Conservation (phyloP, 805 yeast species). For the Wickerhamomyces kurtzmanii region DNA sequence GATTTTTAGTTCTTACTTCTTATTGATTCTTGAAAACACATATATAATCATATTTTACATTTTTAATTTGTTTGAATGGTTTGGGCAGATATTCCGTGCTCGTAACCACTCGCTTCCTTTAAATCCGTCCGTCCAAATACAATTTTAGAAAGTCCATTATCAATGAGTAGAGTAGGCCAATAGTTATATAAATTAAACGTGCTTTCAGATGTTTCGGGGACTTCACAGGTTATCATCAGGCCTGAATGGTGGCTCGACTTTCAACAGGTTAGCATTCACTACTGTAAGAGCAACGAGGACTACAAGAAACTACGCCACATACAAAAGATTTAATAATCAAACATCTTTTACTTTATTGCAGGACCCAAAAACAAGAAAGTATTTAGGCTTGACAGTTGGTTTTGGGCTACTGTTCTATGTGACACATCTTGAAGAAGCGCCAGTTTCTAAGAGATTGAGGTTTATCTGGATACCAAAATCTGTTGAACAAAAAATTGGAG, state of each 20-base stretch:
- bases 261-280: no score
- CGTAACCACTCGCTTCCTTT: no score
- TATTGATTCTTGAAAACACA: neutral
- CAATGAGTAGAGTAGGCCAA: neutral
- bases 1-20: constrained; percentile 1
- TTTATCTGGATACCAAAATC: constrained; percentile 63
- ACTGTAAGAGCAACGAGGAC: neutral
- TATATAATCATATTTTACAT: neutral
- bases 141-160: no score
- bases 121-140: no score
- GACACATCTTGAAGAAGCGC: constrained; percentile 66
- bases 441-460: constrained; percentile 64
- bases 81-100: no score
- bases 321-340: constrained; percentile 23
- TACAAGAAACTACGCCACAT: constrained; percentile 22
- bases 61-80: neutral
- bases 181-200: neutral
- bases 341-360: constrained; percentile 5
- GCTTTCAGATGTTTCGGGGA: no score
- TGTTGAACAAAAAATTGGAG: constrained; percentile 56
- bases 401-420: constrained; percentile 28
- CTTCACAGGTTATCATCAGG: no score
- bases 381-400: constrained; percentile 22
- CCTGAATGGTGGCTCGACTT: no score
- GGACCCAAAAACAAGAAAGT: constrained; percentile 21